Base-by-base conservation (phyloP, 2,329 filamentous ascomycete genomes). In the Nothopassalora personata region DNA sequence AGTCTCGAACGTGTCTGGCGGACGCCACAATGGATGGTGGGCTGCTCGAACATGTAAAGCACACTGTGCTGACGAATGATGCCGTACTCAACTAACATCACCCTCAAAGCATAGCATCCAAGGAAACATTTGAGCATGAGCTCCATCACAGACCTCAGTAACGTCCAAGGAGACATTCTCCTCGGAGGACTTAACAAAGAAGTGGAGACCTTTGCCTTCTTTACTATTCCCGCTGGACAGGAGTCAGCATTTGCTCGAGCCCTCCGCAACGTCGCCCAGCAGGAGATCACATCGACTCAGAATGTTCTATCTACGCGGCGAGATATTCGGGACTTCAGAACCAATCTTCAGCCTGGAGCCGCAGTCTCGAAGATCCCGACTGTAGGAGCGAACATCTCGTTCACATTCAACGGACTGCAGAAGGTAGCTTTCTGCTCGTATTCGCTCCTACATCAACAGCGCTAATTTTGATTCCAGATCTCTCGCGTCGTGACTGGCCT, bases 151-250 rank as follows among this genome's bases (percentile, higher is more conserved):
- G 62, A 64, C 48, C 50, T 61, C 19, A 58, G 56, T 49, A 68
- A 69, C 48, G 61, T 70, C 33, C 67, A 69, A 53, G 68, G 68
- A 28, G 67, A 70, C 56, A 68, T 68, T 51, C 66, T 70, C 30
- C 60, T 65, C 27, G 63, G 62, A 47, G 67, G 67, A 11, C 54
- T 70, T 5, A 64, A 64, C 28, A 69, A 69, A 47, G 63, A 63
- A 39, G 62, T 58, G 4, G 65, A 70, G 43, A 65, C 64, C 2
- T 70, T 69, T 57, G 63, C 64, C 56, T 68, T 70, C 61, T 69
- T 70, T 60, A 59, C 57, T 13, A 70, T 70, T 47, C 53, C 54
- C 18, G 59, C 67, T 39, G 61, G 47, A 4, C 60, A 60, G 36
- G 58, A 60, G 18, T 46, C 39, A 43, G 56, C n/a, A n/a, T 68